Conservation (phyloP, 1,139 yeast species). For the Pichia sp. region DNA sequence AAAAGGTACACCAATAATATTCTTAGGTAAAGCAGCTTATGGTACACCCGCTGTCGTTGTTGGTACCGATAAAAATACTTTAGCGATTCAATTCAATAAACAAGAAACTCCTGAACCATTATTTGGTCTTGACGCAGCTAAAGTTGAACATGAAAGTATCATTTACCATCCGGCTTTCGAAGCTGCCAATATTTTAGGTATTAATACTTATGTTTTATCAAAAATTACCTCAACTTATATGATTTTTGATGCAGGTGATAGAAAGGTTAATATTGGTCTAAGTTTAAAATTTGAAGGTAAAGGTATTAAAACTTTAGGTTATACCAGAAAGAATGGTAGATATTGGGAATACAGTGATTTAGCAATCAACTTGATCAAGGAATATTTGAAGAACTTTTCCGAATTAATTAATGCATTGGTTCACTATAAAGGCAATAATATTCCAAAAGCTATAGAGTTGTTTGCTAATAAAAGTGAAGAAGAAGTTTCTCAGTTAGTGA, state of each 20-base stretch:
- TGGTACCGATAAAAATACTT: slow-evolving; percentile 44
- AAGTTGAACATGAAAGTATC: slow-evolving; percentile 48
- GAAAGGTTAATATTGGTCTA: slow-evolving; percentile 70
- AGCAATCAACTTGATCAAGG: slow-evolving; percentile 60
- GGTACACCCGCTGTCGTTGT: slow-evolving; percentile 77
- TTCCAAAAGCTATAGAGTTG: slow-evolving; percentile 40
- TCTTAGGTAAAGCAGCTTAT: slow-evolving; percentile 81
- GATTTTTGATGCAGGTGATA: slow-evolving; percentile 48
- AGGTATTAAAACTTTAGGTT: slow-evolving; percentile 82
- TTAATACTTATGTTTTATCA: slow-evolving; percentile 64
- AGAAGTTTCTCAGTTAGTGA: slow-evolving; percentile 36
- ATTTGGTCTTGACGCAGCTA: slow-evolving; percentile 54
- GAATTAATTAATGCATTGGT: slow-evolving; percentile 44
- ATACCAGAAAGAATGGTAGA: slow-evolving; percentile 57
- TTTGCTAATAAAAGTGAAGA: slow-evolving; percentile 42
- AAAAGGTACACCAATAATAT: slow-evolving; percentile 61
- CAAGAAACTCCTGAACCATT: slow-evolving; percentile 51
- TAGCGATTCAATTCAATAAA: slow-evolving; percentile 61
- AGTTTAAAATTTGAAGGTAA: slow-evolving; percentile 77
- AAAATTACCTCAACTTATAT: slow-evolving; percentile 69
- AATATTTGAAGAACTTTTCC: slow-evolving; percentile 59
- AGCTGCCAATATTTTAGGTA: slow-evolving; percentile 50
- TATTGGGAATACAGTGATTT: slow-evolving; percentile 83
- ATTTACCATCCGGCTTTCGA: slow-evolving; percentile 64
- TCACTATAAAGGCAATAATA: slow-evolving; percentile 26